Evolutionary conservation across 768 basidiomycete genomes (phyloP).

Genomic region (Cystobasidium onofrii): DNA sequence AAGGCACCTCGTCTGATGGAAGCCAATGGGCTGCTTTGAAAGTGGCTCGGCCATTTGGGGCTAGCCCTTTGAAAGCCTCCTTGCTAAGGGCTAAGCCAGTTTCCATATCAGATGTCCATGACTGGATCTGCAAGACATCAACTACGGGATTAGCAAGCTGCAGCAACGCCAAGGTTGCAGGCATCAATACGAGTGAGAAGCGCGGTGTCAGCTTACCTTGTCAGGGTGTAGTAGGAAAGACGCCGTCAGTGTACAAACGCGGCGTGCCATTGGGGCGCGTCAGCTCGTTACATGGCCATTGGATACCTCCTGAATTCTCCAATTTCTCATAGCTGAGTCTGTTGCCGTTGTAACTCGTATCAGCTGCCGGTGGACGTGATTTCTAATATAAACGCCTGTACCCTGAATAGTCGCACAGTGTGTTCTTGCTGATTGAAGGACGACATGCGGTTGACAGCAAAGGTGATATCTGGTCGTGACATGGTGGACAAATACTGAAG

Average conservation of each 20-base stretch:
- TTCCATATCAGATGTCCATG: slow-evolving; percentile 24
- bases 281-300: slow-evolving; percentile 40
- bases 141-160: too few relatives aligned
- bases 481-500: slow-evolving; percentile 12
- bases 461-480: slow-evolving; percentile 13
- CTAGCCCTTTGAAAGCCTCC: slow-evolving; percentile 32
- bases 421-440: slow-evolving; percentile 33
- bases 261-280: slow-evolving; percentile 10
- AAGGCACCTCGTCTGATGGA: slow-evolving; percentile 29
- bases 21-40: slow-evolving; percentile 36
- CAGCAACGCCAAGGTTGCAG: too few relatives aligned
- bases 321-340: slow-evolving; percentile 7
- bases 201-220: neutral
- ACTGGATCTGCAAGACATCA: slow-evolving; percentile 33
- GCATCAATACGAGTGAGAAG: too few relatives aligned
- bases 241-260: slow-evolving; percentile 34
- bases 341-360: neutral
- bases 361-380: too few relatives aligned
- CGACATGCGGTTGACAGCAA: neutral
- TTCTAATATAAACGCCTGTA: neutral
- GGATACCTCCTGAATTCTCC: slow-evolving; percentile 32
- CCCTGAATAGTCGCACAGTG: slow-evolving; percentile 37
- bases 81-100: slow-evolving; percentile 38
- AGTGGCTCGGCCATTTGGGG: slow-evolving; percentile 37
- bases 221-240: slow-evolving; percentile 36